Evolutionary conservation across 2,329 filamentous ascomycete species (phyloP), one percentile per base, ranked within the genome.

Genomic region (Aaosphaeria arxii): DNA sequence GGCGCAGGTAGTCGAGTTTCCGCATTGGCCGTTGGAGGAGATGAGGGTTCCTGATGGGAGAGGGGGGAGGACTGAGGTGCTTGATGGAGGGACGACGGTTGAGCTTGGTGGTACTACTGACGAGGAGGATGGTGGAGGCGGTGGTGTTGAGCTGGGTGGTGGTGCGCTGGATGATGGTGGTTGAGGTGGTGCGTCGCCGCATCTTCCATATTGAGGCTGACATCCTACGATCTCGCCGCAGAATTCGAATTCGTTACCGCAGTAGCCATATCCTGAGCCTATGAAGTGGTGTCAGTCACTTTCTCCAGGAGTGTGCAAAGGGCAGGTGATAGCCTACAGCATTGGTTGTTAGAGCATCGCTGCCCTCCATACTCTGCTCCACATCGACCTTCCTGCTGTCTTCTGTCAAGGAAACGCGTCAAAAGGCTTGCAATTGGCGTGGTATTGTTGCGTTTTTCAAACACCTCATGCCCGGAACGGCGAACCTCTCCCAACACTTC

Each of bases 1-100:
- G 4, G 44, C 57, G 46, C 62, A 65, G 2, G 62, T 65, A n/a
- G 62, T 65, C 5, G 47, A 44, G 39, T 64, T 65, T 38, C 62
- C 61, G 46, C 62, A 65, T 41, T 58, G 57, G 9, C 62, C 61
- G 46, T 63, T 65, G 3, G 51, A 44, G 5, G 59, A 62, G 11
- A 59, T 43, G 39, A 63, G 53, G 2, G 49, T 56, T 33, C 60
- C 60, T 1, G 62, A 58, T 4, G 62, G 60, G 7, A 61, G 45
- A 7, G 62, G 59, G 11, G 62, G 59, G 11, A 55, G 31, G 7
- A 49, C 48, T 7, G 54, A 54, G 2, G 57, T 57, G 41, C 49
- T 56, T 1, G 52, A 45, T 1, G 48, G 35, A 6, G 45, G 39
- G 9, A 39, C 13, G 29, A 43, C 31, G 33, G 42, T 35, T 35